Evolutionary conservation across 305 asterid genomes (phyloP).

Genomic region (Vinca major): DNA sequence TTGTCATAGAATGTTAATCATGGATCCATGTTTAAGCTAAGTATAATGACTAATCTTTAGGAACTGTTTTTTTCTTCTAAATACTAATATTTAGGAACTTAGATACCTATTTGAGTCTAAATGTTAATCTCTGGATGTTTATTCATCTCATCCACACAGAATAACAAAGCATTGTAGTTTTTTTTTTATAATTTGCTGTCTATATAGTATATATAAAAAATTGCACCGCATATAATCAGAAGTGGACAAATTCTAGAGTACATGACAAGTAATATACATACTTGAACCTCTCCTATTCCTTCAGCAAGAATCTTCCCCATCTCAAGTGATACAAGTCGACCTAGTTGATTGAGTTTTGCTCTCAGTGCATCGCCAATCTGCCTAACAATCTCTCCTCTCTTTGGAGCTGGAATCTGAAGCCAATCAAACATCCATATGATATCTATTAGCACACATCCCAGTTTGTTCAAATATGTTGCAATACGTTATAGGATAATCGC

Average conservation of each 20-base stretch:
- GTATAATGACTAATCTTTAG: background rate
- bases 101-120: background rate
- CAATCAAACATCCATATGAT: slow-evolving; percentile 14
- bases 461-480: background rate
- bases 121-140: background rate
- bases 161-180: background rate
- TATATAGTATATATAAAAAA: background rate
- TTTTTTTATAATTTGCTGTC: background rate
- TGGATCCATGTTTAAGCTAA: too few species aligned
- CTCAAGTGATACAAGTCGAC: slow-evolving; percentile 92
- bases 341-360: slow-evolving; percentile 69
- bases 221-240: background rate
- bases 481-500: background rate
- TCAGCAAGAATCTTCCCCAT: slow-evolving; percentile 97
- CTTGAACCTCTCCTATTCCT: slow-evolving; percentile 99
- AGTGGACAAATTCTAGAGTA: background rate
- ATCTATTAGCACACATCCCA: background rate
- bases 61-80: too few species aligned
- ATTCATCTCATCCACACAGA: background rate
- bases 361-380: slow-evolving; percentile 97
- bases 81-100: background rate
- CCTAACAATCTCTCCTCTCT: slow-evolving; percentile 95
- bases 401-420: slow-evolving; percentile 87
- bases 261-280: slow-evolving; percentile 17
- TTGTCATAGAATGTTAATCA: background rate